Conservation (phyloP, 1,139 yeast genomes). For the Taphrina confusa region DNA sequence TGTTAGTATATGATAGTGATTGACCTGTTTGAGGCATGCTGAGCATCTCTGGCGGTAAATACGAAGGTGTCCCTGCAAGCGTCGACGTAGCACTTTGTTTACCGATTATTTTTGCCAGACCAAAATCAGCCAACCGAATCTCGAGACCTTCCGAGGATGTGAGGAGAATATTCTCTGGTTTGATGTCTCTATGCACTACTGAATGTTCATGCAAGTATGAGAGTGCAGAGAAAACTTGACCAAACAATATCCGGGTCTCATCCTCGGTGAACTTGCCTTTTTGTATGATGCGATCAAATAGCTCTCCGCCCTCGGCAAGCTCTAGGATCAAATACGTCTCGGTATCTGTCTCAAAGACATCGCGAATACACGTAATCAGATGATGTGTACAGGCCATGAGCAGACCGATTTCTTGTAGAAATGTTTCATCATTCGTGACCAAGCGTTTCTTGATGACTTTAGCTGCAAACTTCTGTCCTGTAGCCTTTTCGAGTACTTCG, state of each 20-base stretch:
- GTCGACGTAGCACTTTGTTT: slow-evolving; percentile 22
- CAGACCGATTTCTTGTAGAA: slow-evolving; percentile 31
- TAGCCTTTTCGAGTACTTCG: slow-evolving; percentile 8
- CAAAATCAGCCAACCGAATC: slow-evolving; percentile 86
- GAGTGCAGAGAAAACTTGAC: slow-evolving; percentile 72
- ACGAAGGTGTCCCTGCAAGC: slow-evolving; percentile 35
- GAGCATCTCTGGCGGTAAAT: slow-evolving; percentile 37
- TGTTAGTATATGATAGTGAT: slow-evolving; percentile 7
- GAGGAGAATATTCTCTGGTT: slow-evolving; percentile 81
- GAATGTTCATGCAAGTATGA: slow-evolving; percentile 66
- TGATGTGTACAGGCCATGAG: slow-evolving; percentile 33
- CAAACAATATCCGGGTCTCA: slow-evolving; percentile 71
- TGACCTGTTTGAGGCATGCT: not conserved
- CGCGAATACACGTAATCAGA: slow-evolving; percentile 30
- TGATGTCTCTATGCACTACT: slow-evolving; percentile 86
- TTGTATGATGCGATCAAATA: slow-evolving; percentile 77
- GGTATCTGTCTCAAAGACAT: slow-evolving; percentile 27
- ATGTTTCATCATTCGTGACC: slow-evolving; percentile 20
- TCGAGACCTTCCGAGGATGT: slow-evolving; percentile 58
- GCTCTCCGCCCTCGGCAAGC: slow-evolving; percentile 78
- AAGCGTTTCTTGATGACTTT: slow-evolving; percentile 28
- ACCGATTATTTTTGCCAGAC: slow-evolving; percentile 65
- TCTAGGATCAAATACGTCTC: slow-evolving; percentile 64
- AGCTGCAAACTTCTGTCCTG: slow-evolving; percentile 21
- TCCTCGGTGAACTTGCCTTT: slow-evolving; percentile 79